These are phyloP conservation scores for Puccinia novopanici DNA, from an alignment of 1,284 basidiomycete species.

Conservation along the genomic window DNA sequence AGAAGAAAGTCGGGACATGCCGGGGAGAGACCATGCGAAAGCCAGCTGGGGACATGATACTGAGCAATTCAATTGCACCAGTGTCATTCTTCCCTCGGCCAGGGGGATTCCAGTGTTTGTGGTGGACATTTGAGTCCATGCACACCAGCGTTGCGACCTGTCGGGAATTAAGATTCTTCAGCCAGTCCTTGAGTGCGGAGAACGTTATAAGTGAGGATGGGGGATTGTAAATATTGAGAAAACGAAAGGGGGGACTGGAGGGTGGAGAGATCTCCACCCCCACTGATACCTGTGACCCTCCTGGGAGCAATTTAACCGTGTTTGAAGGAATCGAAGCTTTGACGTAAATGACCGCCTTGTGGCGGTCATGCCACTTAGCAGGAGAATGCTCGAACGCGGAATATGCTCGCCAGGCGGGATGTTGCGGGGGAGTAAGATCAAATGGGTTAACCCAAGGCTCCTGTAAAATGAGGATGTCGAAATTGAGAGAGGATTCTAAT, in stretches of 20 bases:
- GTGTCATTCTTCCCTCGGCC: neutral
- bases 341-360: too few relatives aligned
- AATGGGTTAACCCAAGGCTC: neutral
- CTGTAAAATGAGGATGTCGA: neutral
- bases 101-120: conserved; percentile 29
- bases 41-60: too few relatives aligned
- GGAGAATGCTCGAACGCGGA: too few relatives aligned
- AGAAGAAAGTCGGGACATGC: too few relatives aligned
- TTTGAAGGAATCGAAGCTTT: too few relatives aligned
- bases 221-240: conserved; percentile 24
- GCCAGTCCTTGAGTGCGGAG: neutral
- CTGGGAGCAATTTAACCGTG: too few relatives aligned
- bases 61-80: too few relatives aligned
- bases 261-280: neutral
- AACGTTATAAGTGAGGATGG: neutral
- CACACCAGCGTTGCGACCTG: neutral
- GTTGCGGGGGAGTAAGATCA: neutral
- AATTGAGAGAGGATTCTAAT: neutral
- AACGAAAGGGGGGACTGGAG: neutral
- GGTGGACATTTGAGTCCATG: too few relatives aligned
- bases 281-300: too few relatives aligned
- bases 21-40: too few relatives aligned
- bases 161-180: neutral
- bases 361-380: too few relatives aligned
- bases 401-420: too few relatives aligned